Evolutionary conservation across 1,284 basidiomycete species (phyloP).

Genomic region (Cutaneotrichosporon sp.): DNA sequence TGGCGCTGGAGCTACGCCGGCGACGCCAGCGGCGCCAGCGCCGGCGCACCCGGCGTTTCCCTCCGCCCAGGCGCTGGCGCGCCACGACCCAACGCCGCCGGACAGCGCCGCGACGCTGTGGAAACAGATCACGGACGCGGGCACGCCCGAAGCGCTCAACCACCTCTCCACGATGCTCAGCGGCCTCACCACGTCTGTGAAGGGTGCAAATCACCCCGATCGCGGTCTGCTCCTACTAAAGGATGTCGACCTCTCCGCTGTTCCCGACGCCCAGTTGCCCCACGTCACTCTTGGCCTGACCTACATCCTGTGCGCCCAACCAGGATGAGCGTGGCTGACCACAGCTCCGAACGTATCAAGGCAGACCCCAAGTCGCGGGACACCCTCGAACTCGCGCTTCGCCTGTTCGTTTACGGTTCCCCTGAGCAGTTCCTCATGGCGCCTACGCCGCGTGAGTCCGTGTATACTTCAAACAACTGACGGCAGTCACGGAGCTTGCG

Average conservation of each 20-base stretch:
- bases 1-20: no score
- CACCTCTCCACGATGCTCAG: not conserved
- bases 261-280: conserved; percentile 18
- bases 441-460: not conserved
- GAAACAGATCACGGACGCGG: conserved; percentile 1
- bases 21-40: no score
- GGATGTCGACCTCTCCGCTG: conserved; percentile 10
- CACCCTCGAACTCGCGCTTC: conserved; percentile 12
- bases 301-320: conserved; percentile 31
- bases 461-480: not conserved
- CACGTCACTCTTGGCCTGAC: conserved; percentile 24
- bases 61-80: not conserved
- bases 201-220: not conserved
- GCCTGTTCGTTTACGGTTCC: conserved; percentile 14
- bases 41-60: conserved; percentile 3
- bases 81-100: not conserved
- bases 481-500: conserved; percentile 28
- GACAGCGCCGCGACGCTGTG: not conserved
- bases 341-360: conserved; percentile 5
- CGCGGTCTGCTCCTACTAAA: not conserved
- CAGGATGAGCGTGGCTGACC: not conserved
- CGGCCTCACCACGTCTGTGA: not conserved
- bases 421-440: conserved; percentile 10
- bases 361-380: not conserved
- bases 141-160: not conserved